Evolutionary conservation across 805 yeast species (phyloP).

Genomic region (Nakazawaea wickerhamii): DNA sequence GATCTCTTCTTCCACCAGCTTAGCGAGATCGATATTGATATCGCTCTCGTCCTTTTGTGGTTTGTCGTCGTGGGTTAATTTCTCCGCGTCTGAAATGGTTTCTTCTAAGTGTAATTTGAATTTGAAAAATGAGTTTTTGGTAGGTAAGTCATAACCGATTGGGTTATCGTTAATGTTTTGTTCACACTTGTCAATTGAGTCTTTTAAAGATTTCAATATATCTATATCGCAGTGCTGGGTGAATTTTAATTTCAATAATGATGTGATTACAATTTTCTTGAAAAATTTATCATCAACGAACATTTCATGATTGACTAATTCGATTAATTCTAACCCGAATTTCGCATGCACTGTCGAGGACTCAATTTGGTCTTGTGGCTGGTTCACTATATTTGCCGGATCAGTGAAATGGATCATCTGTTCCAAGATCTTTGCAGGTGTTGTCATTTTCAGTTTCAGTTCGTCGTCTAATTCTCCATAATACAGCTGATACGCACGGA

Average conservation of each 20-base stretch:
- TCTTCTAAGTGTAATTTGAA: conserved; percentile 17
- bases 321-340: conserved; percentile 50
- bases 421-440: conserved; percentile 53
- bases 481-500: conserved; percentile 44
- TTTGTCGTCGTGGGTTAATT: neutral
- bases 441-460: conserved; percentile 24
- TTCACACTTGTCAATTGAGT: conserved; percentile 18
- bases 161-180: conserved; percentile 11
- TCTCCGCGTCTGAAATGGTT: conserved; percentile 3
- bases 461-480: conserved; percentile 28
- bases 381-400: conserved; percentile 58
- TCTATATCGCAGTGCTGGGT: conserved; percentile 20
- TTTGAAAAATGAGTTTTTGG: conserved; percentile 22
- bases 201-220: conserved; percentile 18
- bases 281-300: conserved; percentile 44
- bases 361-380: conserved; percentile 33
- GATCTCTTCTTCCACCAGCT: conserved; percentile 18
- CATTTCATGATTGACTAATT: conserved; percentile 37
- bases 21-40: conserved; percentile 12
- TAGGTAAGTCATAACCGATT: conserved; percentile 19
- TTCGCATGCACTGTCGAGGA: conserved; percentile 49
- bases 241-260: conserved; percentile 43
- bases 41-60: conserved; percentile 5
- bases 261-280: conserved; percentile 47
- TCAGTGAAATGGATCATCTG: conserved; percentile 84